phyloP scores from a whole-genome alignment of 129 eudicot species.

The Flaveria sonorensis region DNA sequence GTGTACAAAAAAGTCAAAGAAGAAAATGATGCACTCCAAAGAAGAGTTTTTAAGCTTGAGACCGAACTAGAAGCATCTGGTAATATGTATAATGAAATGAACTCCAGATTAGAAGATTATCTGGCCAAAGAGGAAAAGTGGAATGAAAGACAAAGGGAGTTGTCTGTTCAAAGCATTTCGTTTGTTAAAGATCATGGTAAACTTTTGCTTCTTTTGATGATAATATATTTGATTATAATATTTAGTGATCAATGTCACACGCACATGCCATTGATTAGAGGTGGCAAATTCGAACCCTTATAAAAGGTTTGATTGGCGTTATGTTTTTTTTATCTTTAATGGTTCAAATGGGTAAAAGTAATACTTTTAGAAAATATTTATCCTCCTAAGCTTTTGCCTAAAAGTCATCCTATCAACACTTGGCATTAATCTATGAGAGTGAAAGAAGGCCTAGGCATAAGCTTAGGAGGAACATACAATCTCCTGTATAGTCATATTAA shows the following conservation, averaged over 20 bases:
- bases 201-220: conserved; percentile 21
- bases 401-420: not conserved
- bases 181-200: conserved; percentile 34
- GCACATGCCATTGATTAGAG: conserved; percentile 3
- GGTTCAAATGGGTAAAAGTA: conserved; percentile 1
- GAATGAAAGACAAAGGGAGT: conserved; percentile 60
- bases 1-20: conserved; percentile 42
- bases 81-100: conserved; percentile 48
- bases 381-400: not conserved
- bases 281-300: not conserved
- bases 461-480: conserved; percentile 4
- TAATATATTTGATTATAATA: conserved; percentile 13
- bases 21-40: conserved; percentile 53
- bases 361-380: not conserved
- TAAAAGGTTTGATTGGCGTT: not conserved
- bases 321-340: not conserved
- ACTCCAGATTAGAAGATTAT: conserved; percentile 47
- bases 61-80: conserved; percentile 54
- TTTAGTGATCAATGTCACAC: not conserved
- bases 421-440: not conserved
- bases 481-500: not conserved
- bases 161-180: conserved; percentile 35
- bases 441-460: not conserved
- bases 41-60: conserved; percentile 49
- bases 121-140: conserved; percentile 41